A percentile compares a stretch with the other conserved stretches of the same genome.
These are phyloP conservation scores for Periconia digitata DNA, from an alignment of 2,329 filamentous ascomycete genomes.

Conservation along the genomic window DNA sequence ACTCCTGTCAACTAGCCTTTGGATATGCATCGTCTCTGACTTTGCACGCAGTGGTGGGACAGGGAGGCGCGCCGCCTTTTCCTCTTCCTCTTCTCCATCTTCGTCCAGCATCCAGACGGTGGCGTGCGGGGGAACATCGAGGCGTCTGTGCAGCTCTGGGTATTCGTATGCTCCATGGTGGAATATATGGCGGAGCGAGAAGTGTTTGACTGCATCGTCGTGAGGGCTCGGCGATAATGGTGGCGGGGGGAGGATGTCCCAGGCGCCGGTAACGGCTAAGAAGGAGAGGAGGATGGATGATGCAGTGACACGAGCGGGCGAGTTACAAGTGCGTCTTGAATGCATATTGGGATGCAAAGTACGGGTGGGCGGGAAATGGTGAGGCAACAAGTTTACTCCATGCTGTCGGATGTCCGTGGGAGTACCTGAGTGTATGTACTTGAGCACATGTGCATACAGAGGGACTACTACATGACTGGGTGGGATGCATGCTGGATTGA, in stretches of 20 bases:
- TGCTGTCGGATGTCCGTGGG: neutral
- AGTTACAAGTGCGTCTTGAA: conserved; percentile 44
- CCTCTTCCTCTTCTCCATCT: conserved; percentile 50
- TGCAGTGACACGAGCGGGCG: conserved; percentile 65
- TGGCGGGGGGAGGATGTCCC: conserved; percentile 31
- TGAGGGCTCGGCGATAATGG: conserved; percentile 23
- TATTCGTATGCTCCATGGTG: conserved; percentile 84
- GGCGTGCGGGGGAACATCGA: conserved; percentile 68
- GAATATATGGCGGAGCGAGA: conserved; percentile 78
- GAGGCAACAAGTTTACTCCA: neutral
- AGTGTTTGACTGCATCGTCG: conserved; percentile 25
- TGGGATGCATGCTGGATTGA: conserved; percentile 3
- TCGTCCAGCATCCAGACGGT: conserved; percentile 65
- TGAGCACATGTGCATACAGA: neutral
- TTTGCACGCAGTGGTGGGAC: conserved; percentile 54
- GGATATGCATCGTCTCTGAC: conserved; percentile 69
- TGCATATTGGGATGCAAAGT: conserved; percentile 24
- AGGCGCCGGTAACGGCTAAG: conserved; percentile 58
- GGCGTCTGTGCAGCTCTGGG: conserved; percentile 73
- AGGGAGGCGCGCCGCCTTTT: conserved; percentile 47
- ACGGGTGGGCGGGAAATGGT: neutral
- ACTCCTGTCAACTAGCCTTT: conserved; percentile 78
- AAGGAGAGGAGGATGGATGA: conserved; percentile 65
- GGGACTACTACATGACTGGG: neutral
- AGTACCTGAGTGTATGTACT: neutral